Evolutionary conservation across 2,329 filamentous ascomycete genomes (phyloP).

Genomic region (Pyrenophora graminea): DNA sequence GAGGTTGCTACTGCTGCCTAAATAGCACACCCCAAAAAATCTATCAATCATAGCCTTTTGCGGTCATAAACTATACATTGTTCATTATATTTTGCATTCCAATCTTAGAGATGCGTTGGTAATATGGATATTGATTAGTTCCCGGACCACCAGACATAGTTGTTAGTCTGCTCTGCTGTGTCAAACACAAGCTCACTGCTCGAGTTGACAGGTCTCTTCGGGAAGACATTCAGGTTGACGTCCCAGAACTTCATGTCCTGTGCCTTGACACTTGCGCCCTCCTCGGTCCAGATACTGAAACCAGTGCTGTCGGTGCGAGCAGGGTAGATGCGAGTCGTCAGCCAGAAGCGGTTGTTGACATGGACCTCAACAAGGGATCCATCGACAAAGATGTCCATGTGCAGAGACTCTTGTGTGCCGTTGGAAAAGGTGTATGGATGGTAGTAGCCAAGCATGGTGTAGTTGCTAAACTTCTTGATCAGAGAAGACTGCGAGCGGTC

Average conservation of each 20-base stretch:
- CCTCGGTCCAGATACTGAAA: constrained; percentile 49
- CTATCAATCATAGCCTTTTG: neutral
- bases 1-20: constrained; percentile 6
- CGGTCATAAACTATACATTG: neutral
- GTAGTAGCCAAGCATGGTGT: constrained; percentile 53
- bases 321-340: constrained; percentile 54
- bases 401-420: constrained; percentile 46
- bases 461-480: constrained; percentile 50
- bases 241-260: constrained; percentile 48
- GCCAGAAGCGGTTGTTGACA: constrained; percentile 50
- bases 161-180: constrained; percentile 50
- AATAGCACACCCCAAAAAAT: neutral
- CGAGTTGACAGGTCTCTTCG: constrained; percentile 48
- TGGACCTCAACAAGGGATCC: constrained; percentile 54
- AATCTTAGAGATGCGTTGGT: neutral
- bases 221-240: constrained; percentile 48
- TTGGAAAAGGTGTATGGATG: constrained; percentile 49
- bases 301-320: constrained; percentile 49
- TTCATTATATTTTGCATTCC: neutral
- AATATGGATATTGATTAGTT: constrained; percentile 29
- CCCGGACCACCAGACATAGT: constrained; percentile 54
- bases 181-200: constrained; percentile 50
- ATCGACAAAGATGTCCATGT: constrained; percentile 54
- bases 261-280: constrained; percentile 44
- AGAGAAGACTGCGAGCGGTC: constrained; percentile 50